A percentile compares a stretch with the other conserved stretches of the same genome.
Conservation (phyloP, 2,329 filamentous ascomycete genomes). For the Fusarium sp. region DNA sequence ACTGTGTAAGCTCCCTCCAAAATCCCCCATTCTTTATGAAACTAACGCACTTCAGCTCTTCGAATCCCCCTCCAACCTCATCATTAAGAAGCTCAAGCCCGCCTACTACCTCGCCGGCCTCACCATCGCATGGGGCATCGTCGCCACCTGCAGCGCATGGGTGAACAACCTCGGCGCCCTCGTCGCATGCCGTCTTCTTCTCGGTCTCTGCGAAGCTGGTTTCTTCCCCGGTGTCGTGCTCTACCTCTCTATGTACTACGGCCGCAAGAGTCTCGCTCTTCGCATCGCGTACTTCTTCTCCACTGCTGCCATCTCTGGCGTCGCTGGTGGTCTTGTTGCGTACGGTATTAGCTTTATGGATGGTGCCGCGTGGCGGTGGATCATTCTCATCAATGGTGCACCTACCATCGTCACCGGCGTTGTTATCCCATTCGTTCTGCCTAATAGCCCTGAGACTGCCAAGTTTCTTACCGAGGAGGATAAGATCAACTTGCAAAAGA, state of each 20-base stretch:
- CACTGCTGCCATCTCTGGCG: constrained; percentile 68
- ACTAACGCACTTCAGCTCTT: constrained; percentile 39
- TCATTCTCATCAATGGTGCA: constrained; percentile 65
- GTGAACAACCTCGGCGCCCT: constrained; percentile 56
- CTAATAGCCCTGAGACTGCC: constrained; percentile 67
- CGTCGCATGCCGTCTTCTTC: constrained; percentile 51
- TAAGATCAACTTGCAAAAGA: constrained; percentile 59
- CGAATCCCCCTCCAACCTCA: constrained; percentile 52
- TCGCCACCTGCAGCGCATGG: constrained; percentile 55
- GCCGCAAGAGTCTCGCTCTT: constrained; percentile 66
- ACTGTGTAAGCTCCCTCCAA: constrained; percentile 52
- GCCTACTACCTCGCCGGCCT: constrained; percentile 61
- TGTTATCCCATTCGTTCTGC: constrained; percentile 63
- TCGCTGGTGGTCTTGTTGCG: constrained; percentile 70
- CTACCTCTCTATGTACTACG: constrained; percentile 70
- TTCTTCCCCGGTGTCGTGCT: constrained; percentile 62
- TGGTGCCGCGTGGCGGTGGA: constrained; percentile 73
- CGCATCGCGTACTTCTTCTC: constrained; percentile 71
- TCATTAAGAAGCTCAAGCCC: constrained; percentile 49
- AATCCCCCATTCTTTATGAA: fast-evolving
- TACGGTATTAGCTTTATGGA: constrained; percentile 73
- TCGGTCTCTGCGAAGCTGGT: constrained; percentile 55
- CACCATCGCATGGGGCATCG: constrained; percentile 56
- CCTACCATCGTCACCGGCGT: constrained; percentile 60
- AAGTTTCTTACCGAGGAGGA: constrained; percentile 34